Evolutionary conservation across 345 rosid genomes (phyloP), one percentile per base, ranked within the genome.

Genomic region (Cochlearia excelsa): DNA sequence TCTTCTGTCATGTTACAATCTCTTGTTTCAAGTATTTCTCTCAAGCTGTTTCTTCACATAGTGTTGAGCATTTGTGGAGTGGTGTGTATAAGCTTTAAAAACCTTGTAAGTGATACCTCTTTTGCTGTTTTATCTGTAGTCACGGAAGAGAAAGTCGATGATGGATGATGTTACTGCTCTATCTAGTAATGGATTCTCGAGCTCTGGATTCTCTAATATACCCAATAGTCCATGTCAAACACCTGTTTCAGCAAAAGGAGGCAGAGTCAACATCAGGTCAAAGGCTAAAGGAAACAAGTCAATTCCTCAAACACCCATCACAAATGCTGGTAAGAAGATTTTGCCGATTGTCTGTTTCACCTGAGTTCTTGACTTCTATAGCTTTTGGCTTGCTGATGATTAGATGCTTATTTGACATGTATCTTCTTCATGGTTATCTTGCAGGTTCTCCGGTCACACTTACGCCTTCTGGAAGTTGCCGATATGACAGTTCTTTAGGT

Each of bases 161-260:
- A 30, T 42, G 46, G 75, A 81, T 45, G 71, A 65, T 50, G 78
- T 56, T 63, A 71, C 66, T 38, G 72, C 71, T 40, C 75, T 80
- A 26, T 78, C 85, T 52, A 60, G n/a, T 16, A 64, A 76, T 51
- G 75, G 75, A 57, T 52, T 73, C 51, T 26, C 73, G 46, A 86
- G 85, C 51, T 81, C 91, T 54, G 79, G 85, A 59, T 60, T 67
- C 61, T 51, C 61, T 43, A 69, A 72, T 57, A 45, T 74, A 26
- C 69, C 80, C 5, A 78, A 56, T 63, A 82, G 78, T 69, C 81
- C 94, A 30, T 87, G 76, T 68, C 80, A 67, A 47, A 89, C 88
- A 26, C 98, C 98, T 57, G 77, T 84, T 51, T 81, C 95, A 53
- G 78, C 80, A 16, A 87, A 87, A 72, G 94, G 86, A 31, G 82